Base-by-base conservation (phyloP, 2,329 filamentous ascomycete genomes). In the Epichloe typhina region DNA sequence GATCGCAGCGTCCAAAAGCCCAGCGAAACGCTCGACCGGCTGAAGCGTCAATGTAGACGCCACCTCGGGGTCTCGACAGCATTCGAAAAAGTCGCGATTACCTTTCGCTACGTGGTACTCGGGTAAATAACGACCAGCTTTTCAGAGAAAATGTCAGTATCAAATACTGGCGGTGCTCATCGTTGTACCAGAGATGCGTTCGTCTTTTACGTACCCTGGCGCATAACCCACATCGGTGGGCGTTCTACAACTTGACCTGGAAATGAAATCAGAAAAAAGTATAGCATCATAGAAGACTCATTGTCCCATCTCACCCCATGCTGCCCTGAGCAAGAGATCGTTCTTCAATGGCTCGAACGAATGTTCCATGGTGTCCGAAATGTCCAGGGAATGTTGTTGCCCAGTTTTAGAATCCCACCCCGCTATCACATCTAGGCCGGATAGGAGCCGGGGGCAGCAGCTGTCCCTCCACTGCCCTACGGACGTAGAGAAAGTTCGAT, bases 211-310 rank as follows among this genome's bases (percentile, higher is more conserved):
- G 67, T 74, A 91, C 89, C 89, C 82, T 98, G 93, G 70, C 93
- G 86, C 93, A 98, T 98, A 66, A 98, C 89, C 93, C 93, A 98
- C 75, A 94, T 88, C 52, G 93, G 93, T 54, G 93, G 86, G 57
- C 93, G 83, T 70, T 96, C 89, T 58, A 97, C 87, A 66, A 83
- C 83, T 71, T 96, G 79, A 66, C 91, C 90, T 94, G 55, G n/a
- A 35, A 39, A 39, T 15, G n/a, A 9, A 17, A n/a, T 17, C 42
- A 44, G 31, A 44, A 7, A 41, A 13, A 8, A 36, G n/a, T 47
- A 11, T 31, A 31, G n/a, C 21, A 49, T 21, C 12, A 50, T 33
- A 49, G 46, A n/a, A 4, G 39, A 17, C 9, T 15, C 5, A 17
- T 5, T 37, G 13, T 4, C 8, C 13, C 15, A 4, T n/a, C 71